Percentiles rank a stretch among this genome's conserved stretches.
phyloP scores from a whole-genome alignment of 352 stramenopile genomes.

The Pythium scleroteichum region DNA sequence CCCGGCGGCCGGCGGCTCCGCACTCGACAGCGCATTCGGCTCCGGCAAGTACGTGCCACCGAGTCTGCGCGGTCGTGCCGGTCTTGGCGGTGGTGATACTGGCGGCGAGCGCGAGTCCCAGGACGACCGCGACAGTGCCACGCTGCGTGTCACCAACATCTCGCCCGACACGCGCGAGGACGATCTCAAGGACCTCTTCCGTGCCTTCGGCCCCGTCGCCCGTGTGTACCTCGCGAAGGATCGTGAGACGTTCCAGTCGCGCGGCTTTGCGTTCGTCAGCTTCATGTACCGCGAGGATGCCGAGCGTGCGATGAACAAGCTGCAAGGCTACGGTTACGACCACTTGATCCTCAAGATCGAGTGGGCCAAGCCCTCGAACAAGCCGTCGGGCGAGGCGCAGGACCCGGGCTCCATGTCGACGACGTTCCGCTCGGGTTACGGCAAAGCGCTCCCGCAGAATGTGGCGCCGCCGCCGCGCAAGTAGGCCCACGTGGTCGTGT shows the following conservation, averaged over 20 bases:
- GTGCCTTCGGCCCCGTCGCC: conserved; percentile 94
- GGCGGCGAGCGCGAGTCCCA: conserved; percentile 36
- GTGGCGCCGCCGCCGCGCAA: conserved; percentile 76
- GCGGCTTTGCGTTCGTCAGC: conserved; percentile 98
- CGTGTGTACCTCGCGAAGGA: conserved; percentile 98
- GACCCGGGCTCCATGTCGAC: conserved; percentile 83
- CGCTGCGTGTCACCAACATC: conserved; percentile 99
- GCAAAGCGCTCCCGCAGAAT: conserved; percentile 87
- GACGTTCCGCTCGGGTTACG: conserved; percentile 88
- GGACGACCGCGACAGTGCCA: conserved; percentile 84
- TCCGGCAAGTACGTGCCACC: conserved; percentile 88
- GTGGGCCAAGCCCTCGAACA: conserved; percentile 97
- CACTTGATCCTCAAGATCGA: conserved; percentile 99
- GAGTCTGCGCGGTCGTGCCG: conserved; percentile 67
- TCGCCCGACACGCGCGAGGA: conserved; percentile 97
- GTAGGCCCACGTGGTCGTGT: conserved; percentile 33
- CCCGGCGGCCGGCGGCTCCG: conserved; percentile 43
- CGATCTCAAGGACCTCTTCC: conserved; percentile 99
- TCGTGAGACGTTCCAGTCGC: conserved; percentile 96
- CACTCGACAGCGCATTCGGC: conserved; percentile 70
- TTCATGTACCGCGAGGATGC: conserved; percentile 97
- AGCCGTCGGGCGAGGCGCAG: conserved; percentile 58
- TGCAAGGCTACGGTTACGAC: conserved; percentile 98
- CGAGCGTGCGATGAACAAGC: conserved; percentile 94
- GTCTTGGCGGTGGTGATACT: conserved; percentile 32